phyloP scores from a whole-genome alignment of 2,329 filamentous ascomycete genomes.

The Penicillium psychrosexuale region DNA sequence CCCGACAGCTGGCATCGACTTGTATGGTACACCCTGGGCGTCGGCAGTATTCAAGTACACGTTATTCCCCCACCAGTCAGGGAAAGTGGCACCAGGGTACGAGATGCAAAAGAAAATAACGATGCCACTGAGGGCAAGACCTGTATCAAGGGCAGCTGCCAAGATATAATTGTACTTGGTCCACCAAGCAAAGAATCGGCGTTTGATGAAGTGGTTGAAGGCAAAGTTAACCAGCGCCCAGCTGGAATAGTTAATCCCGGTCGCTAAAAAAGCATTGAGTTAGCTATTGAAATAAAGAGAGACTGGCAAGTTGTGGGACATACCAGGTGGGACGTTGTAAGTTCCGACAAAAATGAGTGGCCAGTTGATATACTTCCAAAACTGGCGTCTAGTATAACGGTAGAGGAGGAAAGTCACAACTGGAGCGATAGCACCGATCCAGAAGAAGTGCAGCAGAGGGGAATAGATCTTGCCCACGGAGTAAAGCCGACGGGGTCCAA shows the following conservation, averaged over 20 bases:
- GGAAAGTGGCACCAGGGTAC: slow-evolving; percentile 31
- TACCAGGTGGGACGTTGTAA: slow-evolving; percentile 27
- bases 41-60: slow-evolving; percentile 34
- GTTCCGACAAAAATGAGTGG: slow-evolving; percentile 33
- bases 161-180: slow-evolving; percentile 47
- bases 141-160: slow-evolving; percentile 40
- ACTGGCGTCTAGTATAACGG: slow-evolving; percentile 28
- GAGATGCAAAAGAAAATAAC: slow-evolving; percentile 38
- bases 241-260: slow-evolving; percentile 37
- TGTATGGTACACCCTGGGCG: slow-evolving; percentile 28
- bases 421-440: slow-evolving; percentile 42
- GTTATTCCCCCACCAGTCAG: slow-evolving; percentile 36
- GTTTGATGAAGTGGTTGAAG: slow-evolving; percentile 49
- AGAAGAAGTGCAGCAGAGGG: slow-evolving; percentile 51
- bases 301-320: neutral
- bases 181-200: slow-evolving; percentile 42
- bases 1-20: slow-evolving; percentile 25
- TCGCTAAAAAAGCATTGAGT: slow-evolving; percentile 19
- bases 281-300: neutral
- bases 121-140: slow-evolving; percentile 33
- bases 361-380: slow-evolving; percentile 38
- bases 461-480: slow-evolving; percentile 49
- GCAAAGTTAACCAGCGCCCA: slow-evolving; percentile 53
- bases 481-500: slow-evolving; percentile 51
- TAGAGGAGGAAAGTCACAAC: slow-evolving; percentile 24